A percentile compares a stretch with the other conserved stretches of the same genome.
phyloP scores from a whole-genome alignment of 768 basidiomycete species.

The Amanita thiersii region DNA sequence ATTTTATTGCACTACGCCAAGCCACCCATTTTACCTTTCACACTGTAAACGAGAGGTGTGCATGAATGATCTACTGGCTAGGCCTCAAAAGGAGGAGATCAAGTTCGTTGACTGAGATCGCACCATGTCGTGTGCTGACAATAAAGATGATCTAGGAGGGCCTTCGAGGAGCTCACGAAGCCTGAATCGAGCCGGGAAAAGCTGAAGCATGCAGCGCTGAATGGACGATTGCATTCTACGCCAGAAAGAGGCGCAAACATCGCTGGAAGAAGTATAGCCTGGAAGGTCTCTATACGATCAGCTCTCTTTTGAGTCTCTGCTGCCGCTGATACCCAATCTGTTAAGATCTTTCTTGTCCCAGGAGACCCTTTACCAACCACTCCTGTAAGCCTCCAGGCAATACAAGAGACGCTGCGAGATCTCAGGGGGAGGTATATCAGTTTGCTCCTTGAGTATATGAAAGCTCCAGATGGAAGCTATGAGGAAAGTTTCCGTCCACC shows the following conservation, averaged over 20 bases:
- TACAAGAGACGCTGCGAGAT: constrained; percentile 32
- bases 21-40: no score
- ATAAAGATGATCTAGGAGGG: constrained; percentile 22
- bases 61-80: constrained; percentile 1
- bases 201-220: constrained; percentile 57
- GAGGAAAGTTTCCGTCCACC: constrained; percentile 58
- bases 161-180: constrained; percentile 39
- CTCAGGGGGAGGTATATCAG: constrained; percentile 50
- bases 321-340: background rate
- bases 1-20: no score
- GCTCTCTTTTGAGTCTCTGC: background rate
- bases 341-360: constrained; percentile 7
- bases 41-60: no score
- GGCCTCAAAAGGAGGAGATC: constrained; percentile 9
- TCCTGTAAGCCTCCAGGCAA: background rate
- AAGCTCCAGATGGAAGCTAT: constrained; percentile 81
- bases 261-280: constrained; percentile 72
- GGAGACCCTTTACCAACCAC: constrained; percentile 4
- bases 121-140: background rate
- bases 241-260: constrained; percentile 37
- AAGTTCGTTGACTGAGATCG: constrained; percentile 13
- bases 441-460: constrained; percentile 61
- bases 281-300: constrained; percentile 53
- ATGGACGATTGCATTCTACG: constrained; percentile 46
- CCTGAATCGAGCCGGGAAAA: constrained; percentile 50